Conservation (phyloP, 2,329 filamentous ascomycete species). For the Scytalidium lignicola region DNA sequence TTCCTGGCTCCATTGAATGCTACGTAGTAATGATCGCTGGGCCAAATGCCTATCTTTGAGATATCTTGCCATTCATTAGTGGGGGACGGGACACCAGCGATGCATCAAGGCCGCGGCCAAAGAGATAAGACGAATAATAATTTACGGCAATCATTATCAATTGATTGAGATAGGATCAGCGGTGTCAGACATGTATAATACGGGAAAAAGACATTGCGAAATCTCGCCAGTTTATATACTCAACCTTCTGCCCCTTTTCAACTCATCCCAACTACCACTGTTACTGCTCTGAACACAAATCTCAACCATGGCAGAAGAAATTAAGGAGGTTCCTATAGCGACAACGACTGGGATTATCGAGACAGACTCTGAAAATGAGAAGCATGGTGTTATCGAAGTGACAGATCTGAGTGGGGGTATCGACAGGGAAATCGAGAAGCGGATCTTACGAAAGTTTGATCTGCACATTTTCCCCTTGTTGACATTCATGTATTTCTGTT, state of each 20-base stretch:
- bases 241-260: no score
- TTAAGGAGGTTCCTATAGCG: neutral
- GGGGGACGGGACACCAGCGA: neutral
- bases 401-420: neutral
- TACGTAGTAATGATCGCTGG: neutral
- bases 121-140: neutral
- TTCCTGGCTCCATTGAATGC: no score
- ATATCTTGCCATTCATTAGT: neutral
- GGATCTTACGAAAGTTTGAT: neutral
- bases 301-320: neutral
- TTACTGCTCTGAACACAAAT: neutral
- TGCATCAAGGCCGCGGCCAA: neutral
- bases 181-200: neutral
- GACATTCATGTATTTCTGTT: neutral
- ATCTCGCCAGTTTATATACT: no score
- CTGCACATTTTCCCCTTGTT: neutral
- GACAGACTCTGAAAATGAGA: neutral
- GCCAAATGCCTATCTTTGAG: neutral
- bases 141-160: no score
- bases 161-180: no score
- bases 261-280: no score
- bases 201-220: neutral
- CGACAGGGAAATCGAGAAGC: neutral
- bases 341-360: neutral
- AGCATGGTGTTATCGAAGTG: neutral